phyloP scores from a whole-genome alignment of 768 basidiomycete species.

The Roridomyces roridus region DNA sequence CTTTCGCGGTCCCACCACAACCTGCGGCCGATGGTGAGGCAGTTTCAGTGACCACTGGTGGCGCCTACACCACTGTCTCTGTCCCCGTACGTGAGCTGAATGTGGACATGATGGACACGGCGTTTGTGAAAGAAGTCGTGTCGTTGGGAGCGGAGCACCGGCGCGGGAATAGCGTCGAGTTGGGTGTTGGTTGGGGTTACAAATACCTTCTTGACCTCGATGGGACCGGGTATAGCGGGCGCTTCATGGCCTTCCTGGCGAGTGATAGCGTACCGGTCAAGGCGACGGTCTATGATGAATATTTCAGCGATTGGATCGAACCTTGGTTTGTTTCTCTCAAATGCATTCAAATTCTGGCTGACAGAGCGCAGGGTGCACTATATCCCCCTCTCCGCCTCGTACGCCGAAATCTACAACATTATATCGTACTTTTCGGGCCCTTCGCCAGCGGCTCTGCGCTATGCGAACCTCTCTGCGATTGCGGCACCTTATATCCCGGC shows the following conservation, averaged over 20 bases:
- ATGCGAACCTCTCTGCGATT: slow-evolving; percentile 54
- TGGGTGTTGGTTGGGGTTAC: slow-evolving; percentile 91
- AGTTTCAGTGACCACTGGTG: neutral
- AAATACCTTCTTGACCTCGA: slow-evolving; percentile 94
- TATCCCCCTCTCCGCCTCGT: slow-evolving; percentile 87
- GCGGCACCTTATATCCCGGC: slow-evolving; percentile 31
- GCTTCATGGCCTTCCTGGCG: slow-evolving; percentile 84
- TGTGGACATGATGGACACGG: slow-evolving; percentile 83
- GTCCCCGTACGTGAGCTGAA: slow-evolving; percentile 72
- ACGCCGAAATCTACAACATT: slow-evolving; percentile 93
- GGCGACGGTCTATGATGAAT: slow-evolving; percentile 90
- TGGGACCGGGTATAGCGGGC: slow-evolving; percentile 93
- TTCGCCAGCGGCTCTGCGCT: slow-evolving; percentile 59
- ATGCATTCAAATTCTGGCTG: neutral
- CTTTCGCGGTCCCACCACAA: slow-evolving; percentile 20
- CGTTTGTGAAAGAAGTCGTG: slow-evolving; percentile 81
- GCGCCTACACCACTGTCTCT: slow-evolving; percentile 60
- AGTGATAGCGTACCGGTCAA: slow-evolving; percentile 92
- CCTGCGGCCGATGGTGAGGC: neutral
- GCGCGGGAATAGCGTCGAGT: slow-evolving; percentile 75
- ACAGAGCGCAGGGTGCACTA: slow-evolving; percentile 78
- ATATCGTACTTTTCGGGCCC: slow-evolving; percentile 93
- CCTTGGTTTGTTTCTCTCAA: slow-evolving; percentile 61
- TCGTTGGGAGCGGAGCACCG: slow-evolving; percentile 69
- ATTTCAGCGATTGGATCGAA: slow-evolving; percentile 89